phyloP scores from a whole-genome alignment of 768 basidiomycete genomes.

The Gyrodon lividus region DNA sequence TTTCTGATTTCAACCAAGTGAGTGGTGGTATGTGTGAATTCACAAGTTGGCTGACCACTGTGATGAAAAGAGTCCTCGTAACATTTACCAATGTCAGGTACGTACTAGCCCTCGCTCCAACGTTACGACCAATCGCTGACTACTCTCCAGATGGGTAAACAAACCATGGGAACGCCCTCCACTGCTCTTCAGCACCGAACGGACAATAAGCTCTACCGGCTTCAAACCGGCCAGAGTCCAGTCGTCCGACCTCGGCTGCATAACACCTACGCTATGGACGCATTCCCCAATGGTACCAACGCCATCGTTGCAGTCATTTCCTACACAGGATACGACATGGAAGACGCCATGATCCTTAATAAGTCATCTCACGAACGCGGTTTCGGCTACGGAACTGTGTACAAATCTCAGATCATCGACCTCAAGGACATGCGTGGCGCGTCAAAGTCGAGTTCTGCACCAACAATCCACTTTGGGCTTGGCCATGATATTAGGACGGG shows the following conservation, averaged over 20 bases:
- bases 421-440: constrained; percentile 77
- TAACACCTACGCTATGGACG: constrained; percentile 96
- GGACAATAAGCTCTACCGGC: constrained; percentile 96
- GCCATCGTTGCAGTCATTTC: constrained; percentile 99
- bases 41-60: constrained; percentile 1
- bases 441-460: constrained; percentile 50
- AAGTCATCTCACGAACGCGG: constrained; percentile 98
- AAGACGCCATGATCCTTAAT: constrained; percentile 99
- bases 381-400: constrained; percentile 94
- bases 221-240: constrained; percentile 94
- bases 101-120: constrained; percentile 3
- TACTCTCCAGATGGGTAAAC: constrained; percentile 89
- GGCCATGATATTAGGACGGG: constrained; percentile 66
- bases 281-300: constrained; percentile 97
- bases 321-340: constrained; percentile 99
- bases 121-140: constrained; percentile 6
- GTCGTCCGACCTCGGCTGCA: constrained; percentile 90
- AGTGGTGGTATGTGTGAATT: constrained; percentile 17
- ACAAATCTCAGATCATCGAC: constrained; percentile 92
- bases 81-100: constrained; percentile 93
- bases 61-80: constrained; percentile 68
- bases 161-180: constrained; percentile 98
- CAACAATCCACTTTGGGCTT: constrained; percentile 87
- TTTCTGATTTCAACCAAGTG: constrained; percentile 99
- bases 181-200: constrained; percentile 90